phyloP scores from a whole-genome alignment of 2,329 filamentous ascomycete species.

The Colletotrichum tanaceti region DNA sequence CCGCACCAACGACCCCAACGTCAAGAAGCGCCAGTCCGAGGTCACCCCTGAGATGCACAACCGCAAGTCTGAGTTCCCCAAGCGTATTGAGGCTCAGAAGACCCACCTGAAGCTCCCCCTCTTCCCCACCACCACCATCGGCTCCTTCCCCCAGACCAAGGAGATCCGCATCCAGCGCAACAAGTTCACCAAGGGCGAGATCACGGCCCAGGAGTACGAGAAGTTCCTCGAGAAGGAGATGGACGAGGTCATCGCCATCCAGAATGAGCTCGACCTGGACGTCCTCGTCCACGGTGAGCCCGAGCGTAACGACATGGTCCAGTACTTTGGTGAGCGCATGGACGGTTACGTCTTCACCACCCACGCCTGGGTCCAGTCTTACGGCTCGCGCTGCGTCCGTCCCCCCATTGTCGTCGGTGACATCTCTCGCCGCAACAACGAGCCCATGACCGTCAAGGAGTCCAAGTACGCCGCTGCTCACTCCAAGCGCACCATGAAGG shows the following conservation, averaged over 20 bases:
- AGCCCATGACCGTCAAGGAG: conserved; percentile 99
- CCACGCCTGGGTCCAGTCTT: conserved; percentile 98
- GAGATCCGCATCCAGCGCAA: conserved; percentile 97
- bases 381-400: conserved; percentile 97
- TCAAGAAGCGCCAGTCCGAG: conserved; percentile 95
- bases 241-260: conserved; percentile 91
- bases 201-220: conserved; percentile 92
- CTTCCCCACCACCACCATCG: conserved; percentile 99
- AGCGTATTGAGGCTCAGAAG: conserved; percentile 88
- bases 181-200: conserved; percentile 99
- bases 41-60: conserved; percentile 88
- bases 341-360: conserved; percentile 99
- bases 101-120: conserved; percentile 91
- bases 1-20: conserved; percentile 95
- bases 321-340: conserved; percentile 99
- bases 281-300: conserved; percentile 99
- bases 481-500: conserved; percentile 99
- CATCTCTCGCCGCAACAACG: conserved; percentile 85
- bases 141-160: conserved; percentile 99
- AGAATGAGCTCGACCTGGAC: conserved; percentile 97
- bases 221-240: conserved; percentile 99
- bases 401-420: conserved; percentile 99
- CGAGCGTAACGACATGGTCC: conserved; percentile 99
- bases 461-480: conserved; percentile 97
- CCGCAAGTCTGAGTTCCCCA: conserved; percentile 89